phyloP scores from a whole-genome alignment of 257 asterid species.

The Forsythia suspensa region DNA sequence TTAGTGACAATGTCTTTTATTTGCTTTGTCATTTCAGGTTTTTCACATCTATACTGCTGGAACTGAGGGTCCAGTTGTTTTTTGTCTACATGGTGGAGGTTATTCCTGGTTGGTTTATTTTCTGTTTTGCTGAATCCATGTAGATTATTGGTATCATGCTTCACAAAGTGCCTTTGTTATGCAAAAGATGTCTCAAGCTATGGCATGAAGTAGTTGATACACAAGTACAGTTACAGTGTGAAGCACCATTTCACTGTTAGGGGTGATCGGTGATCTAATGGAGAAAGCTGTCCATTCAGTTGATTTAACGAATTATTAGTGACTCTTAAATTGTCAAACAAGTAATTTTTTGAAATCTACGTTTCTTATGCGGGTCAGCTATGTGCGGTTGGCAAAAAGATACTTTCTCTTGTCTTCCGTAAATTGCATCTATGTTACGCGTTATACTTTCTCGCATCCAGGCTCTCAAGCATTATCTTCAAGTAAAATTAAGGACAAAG shows the following conservation, averaged over 20 bases:
- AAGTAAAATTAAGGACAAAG: slow-evolving; percentile 71
- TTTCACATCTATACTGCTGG: slow-evolving; percentile 84
- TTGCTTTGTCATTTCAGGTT: slow-evolving; percentile 59
- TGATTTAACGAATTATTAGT: too few species aligned
- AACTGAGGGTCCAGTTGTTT: slow-evolving; percentile 80
- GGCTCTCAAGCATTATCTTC: slow-evolving; percentile 87
- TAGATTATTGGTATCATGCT: background rate
- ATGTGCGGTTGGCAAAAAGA: too few species aligned
- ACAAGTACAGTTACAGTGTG: too few species aligned
- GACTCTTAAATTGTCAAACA: too few species aligned
- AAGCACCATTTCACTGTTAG: too few species aligned
- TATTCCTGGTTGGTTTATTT: slow-evolving; percentile 71
- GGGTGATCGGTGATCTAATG: too few species aligned
- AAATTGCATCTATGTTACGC: too few species aligned
- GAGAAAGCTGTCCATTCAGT: too few species aligned
- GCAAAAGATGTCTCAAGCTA: slow-evolving; percentile 1
- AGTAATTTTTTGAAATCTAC: too few species aligned
- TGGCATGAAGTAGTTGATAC: too few species aligned
- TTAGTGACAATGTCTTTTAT: slow-evolving; percentile 13
- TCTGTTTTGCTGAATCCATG: slow-evolving; percentile 3
- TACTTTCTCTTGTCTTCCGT: too few species aligned
- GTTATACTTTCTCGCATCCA: slow-evolving; percentile 16
- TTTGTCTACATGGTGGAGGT: slow-evolving; percentile 98
- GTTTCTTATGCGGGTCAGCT: too few species aligned
- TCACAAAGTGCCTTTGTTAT: background rate